Conservation (phyloP, 2,329 filamentous ascomycete genomes). For the Pestalotiopsis sp. region DNA sequence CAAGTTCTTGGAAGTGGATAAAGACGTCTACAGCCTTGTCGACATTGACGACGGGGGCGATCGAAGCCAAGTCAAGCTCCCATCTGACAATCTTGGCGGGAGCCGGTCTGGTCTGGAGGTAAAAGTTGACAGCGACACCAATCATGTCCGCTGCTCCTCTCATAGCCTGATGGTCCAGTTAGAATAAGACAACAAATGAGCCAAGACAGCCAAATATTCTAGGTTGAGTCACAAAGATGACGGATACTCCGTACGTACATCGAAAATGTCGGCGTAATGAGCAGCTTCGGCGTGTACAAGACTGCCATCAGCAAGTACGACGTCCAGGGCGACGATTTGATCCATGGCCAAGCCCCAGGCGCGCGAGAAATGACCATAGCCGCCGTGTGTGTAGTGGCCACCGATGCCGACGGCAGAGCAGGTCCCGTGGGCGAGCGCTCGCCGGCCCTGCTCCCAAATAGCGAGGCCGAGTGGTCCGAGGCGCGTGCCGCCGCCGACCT, state of each 20-base stretch:
- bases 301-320: slow-evolving; percentile 40
- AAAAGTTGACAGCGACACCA: slow-evolving; percentile 38
- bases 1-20: slow-evolving; percentile 31
- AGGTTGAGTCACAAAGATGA: background rate
- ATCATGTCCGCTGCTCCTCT: slow-evolving; percentile 42
- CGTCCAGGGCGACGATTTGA: slow-evolving; percentile 47
- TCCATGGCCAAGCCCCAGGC: slow-evolving; percentile 54
- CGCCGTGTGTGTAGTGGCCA: slow-evolving; percentile 49
- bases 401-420: slow-evolving; percentile 47
- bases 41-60: background rate
- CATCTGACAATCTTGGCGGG: slow-evolving; percentile 39
- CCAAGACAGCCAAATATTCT: background rate
- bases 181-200: background rate
- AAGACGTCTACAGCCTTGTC: background rate
- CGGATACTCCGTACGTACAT: slow-evolving; percentile 21
- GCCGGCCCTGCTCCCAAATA: slow-evolving; percentile 34
- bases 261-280: slow-evolving; percentile 26
- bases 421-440: slow-evolving; percentile 44
- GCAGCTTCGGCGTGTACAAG: slow-evolving; percentile 17
- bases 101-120: slow-evolving; percentile 32
- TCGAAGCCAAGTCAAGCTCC: slow-evolving; percentile 16
- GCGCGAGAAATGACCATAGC: slow-evolving; percentile 44
- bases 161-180: slow-evolving; percentile 30
- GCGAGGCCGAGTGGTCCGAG: slow-evolving; percentile 43
- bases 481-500: slow-evolving; percentile 41